Percentiles rank a stretch among this genome's conserved stretches.
Conservation (phyloP, 1,139 yeast genomes). For the Debaryomyces sp. region DNA sequence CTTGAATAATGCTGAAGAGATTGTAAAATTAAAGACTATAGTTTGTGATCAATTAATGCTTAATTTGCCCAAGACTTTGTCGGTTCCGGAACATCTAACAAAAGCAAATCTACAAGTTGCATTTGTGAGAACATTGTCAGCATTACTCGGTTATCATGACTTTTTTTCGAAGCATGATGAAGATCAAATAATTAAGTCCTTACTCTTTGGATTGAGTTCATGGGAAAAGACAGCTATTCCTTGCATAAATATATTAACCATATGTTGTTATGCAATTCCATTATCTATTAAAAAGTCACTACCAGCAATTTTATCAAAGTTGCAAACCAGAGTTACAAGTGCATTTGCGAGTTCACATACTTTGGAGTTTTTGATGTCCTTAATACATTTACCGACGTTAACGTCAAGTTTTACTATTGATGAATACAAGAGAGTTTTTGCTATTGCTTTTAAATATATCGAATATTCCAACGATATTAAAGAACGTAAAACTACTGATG, state of each 20-base stretch:
- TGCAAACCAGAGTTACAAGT: constrained; percentile 76
- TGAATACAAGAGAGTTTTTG: constrained; percentile 80
- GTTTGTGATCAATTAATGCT: constrained; percentile 65
- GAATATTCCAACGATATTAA: constrained; percentile 65
- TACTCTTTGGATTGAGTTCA: constrained; percentile 65
- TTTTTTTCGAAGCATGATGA: constrained; percentile 63
- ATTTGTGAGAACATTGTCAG: constrained; percentile 63
- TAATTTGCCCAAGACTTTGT: constrained; percentile 46
- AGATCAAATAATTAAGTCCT: constrained; percentile 67
- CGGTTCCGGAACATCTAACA: constrained; percentile 49
- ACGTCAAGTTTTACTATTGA: constrained; percentile 75
- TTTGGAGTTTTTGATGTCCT: constrained; percentile 69
- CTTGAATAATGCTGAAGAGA: constrained; percentile 44
- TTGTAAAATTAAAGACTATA: constrained; percentile 48
- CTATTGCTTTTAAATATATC: constrained; percentile 78
- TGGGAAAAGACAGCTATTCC: constrained; percentile 84
- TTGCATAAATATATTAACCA: constrained; percentile 71
- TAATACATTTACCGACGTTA: constrained; percentile 67
- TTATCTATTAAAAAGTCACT: constrained; percentile 69
- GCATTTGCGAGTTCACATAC: constrained; percentile 73
- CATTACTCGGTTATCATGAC: constrained; percentile 68
- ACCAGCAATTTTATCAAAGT: constrained; percentile 62
- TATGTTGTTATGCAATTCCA: constrained; percentile 83
- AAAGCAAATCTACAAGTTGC: constrained; percentile 71
- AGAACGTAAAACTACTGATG: constrained; percentile 19